Base-by-base conservation (phyloP, 2,329 filamentous ascomycete species). In the Tolypocladium nubicola region DNA sequence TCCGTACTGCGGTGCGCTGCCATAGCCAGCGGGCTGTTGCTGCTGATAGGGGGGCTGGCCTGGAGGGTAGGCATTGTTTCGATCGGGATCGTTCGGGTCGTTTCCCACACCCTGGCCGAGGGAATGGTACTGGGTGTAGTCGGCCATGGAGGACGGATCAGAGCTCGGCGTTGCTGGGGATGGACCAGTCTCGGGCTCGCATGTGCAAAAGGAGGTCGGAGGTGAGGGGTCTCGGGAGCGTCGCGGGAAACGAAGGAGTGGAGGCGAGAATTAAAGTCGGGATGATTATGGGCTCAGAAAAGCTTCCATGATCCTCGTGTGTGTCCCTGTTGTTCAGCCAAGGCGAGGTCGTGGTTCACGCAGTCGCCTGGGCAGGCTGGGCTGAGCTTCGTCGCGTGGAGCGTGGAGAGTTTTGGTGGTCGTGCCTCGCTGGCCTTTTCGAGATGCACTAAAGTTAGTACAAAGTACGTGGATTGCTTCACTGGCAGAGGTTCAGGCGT, bases 31-130 rank as follows among this genome's bases (percentile, higher is more conserved):
- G 19, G 47, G 56, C 50, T 56, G 43, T 55, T 68, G 66, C 61
- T 80, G 79, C 62, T 81, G 78, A 64, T 84, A 84, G 21, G 77
- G 79, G 57, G 80, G 76, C 64, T 83, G 81, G 61, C 77, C 75
- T 58, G 76, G 70, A 59, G 75, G 75, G 53, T 77, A 79, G 35
- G 81, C 79, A 64, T 69, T 71, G 58, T 74, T 75, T 69, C 74
- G 69, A 72, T 77, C 72, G 66, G 79, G 73, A 71, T 83, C 72
- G 72, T 81, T 76, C 67, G 81, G 74, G 62, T 85, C 79, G 64
- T 75, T 65, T 60, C 76, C 75, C 61, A 80, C 77, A 64, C 78
- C 79, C 65, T 83, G 79, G 53, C 80, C 82, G 56, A 83, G 74
- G 66, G 78, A 72, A 64, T 83, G 79, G 65, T 80, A 84, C 69